Conservation (phyloP, 2,329 filamentous ascomycete genomes). For the Cercospora janseana region DNA sequence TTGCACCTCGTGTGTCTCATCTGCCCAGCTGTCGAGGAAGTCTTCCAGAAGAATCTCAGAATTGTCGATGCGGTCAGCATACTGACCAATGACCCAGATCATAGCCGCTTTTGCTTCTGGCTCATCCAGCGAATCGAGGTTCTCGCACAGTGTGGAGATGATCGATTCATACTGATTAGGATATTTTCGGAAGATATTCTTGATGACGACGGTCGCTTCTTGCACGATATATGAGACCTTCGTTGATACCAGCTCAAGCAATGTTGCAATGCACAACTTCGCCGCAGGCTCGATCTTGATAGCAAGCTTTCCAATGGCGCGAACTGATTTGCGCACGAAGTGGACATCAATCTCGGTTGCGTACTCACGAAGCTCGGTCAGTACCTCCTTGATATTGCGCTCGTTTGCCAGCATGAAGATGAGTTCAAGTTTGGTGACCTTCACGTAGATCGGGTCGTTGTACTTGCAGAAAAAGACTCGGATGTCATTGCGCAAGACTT, state of each 20-base stretch:
- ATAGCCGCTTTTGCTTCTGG: conserved; percentile 97
- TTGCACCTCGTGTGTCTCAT: conserved; percentile 94
- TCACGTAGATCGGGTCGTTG: conserved; percentile 99
- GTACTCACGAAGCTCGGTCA: conserved; percentile 91
- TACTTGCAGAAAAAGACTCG: conserved; percentile 99
- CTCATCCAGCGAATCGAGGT: conserved; percentile 93
- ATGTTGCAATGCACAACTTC: conserved; percentile 82
- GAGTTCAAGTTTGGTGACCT: conserved; percentile 95
- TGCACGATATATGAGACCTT: conserved; percentile 99
- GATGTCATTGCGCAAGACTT: conserved; percentile 93
- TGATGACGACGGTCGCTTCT: conserved; percentile 96
- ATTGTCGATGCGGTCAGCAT: conserved; percentile 95
- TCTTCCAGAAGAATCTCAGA: conserved; percentile 91
- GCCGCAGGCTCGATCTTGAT: conserved; percentile 98
- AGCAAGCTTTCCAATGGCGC: conserved; percentile 94
- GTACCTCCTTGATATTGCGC: conserved; percentile 89
- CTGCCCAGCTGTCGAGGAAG: conserved; percentile 88
- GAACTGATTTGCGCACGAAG: conserved; percentile 95
- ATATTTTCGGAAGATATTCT: conserved; percentile 99
- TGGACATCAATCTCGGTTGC: conserved; percentile 98
- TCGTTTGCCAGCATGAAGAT: conserved; percentile 99
- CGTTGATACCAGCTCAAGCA: conserved; percentile 92
- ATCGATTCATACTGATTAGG: conserved; percentile 98
- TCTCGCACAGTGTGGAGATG: conserved; percentile 91
- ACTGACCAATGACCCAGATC: conserved; percentile 99